Base-by-base conservation (phyloP, 1,284 basidiomycete genomes). In the Ustilago loliicola region DNA sequence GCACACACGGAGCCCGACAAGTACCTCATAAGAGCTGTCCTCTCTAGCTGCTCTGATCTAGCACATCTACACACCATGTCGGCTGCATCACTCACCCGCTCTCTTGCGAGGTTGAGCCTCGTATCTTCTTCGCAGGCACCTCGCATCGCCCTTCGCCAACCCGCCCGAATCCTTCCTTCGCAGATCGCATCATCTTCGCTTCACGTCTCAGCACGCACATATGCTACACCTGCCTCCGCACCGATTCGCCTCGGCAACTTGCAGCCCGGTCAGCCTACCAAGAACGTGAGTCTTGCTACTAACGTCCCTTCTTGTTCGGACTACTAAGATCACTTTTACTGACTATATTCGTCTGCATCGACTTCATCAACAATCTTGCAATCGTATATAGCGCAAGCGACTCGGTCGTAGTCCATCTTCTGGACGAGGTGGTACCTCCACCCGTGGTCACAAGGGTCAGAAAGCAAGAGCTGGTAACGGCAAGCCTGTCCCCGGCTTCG, bases 381-480 rank as follows among this genome's bases (percentile, higher is more conserved):
- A 30, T 61, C 10, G 30, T 19, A 45, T 23, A 21, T 80, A 88
- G 95, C 91, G 93, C 91, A 95, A 95, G 90, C 93, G 96, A 85
- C 90, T 96, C 47, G 96, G 96, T 87, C 90, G 96, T 85, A 96
- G 96, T 86, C 92, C 94, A 87, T 93, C 93, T 23, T 95, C 94
- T 1, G 93, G 93, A 32, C 91, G 93, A 79, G 96, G 96, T 81
- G 93, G 94, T 66, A 98, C 95, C 0, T 92, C 95, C 4, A 95
- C 95, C 73, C 91, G 94, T 63, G 96, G 96, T 88, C 91, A 94
- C 87, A 99, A 99, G 85, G 96, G 96, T 82, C 95, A 97, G 87
- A 96, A 96, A 72, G 93, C 96, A 50, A 91, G 96, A 65, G 91
- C 93, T 23, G 96, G 96, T 6, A 92, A 94, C 80, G 94, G 95